These are phyloP conservation scores for Podospora comata DNA, from an alignment of 495 filamentous ascomycete species.

Conservation along the genomic window DNA sequence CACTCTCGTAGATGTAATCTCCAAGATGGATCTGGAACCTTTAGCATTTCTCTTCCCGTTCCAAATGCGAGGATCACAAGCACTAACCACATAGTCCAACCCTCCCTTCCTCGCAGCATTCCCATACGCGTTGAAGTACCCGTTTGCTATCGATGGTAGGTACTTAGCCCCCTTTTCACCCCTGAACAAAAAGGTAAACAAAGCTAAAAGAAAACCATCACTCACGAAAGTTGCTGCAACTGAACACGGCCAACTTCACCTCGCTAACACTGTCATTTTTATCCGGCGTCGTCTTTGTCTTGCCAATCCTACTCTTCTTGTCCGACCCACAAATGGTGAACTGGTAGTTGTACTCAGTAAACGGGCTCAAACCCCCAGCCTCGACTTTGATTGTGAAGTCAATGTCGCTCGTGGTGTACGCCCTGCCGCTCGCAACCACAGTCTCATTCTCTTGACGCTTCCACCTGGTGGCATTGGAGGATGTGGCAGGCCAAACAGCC, in stretches of 20 bases:
- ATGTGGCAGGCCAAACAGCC: constrained; percentile 30
- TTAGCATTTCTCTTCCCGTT: not conserved
- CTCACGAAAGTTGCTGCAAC: constrained; percentile 52
- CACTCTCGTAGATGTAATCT: constrained; percentile 66
- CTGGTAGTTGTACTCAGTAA: constrained; percentile 54
- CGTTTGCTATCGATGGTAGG: constrained; percentile 39
- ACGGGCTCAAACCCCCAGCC: constrained; percentile 53
- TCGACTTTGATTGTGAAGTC: constrained; percentile 69
- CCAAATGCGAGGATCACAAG: not conserved
- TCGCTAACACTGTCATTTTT: constrained; percentile 35
- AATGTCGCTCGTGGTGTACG: constrained; percentile 60
- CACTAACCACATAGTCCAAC: constrained; percentile 54
- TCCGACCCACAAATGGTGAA: constrained; percentile 49
- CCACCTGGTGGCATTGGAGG: constrained; percentile 25
- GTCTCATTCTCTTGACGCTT: constrained; percentile 8
- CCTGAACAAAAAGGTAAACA: constrained; percentile 21
- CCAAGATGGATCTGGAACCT: constrained; percentile 45
- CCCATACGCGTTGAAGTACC: constrained; percentile 61
- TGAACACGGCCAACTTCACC: constrained; percentile 50
- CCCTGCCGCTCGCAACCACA: constrained; percentile 48
- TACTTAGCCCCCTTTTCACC: not conserved
- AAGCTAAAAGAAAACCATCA: constrained; percentile 13
- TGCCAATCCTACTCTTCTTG: constrained; percentile 44
- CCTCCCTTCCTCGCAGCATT: constrained; percentile 62
- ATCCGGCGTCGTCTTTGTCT: constrained; percentile 52